Evolutionary conservation across 2,329 filamentous ascomycete species (phyloP).

Genomic region (Verticillium klebahnii): DNA sequence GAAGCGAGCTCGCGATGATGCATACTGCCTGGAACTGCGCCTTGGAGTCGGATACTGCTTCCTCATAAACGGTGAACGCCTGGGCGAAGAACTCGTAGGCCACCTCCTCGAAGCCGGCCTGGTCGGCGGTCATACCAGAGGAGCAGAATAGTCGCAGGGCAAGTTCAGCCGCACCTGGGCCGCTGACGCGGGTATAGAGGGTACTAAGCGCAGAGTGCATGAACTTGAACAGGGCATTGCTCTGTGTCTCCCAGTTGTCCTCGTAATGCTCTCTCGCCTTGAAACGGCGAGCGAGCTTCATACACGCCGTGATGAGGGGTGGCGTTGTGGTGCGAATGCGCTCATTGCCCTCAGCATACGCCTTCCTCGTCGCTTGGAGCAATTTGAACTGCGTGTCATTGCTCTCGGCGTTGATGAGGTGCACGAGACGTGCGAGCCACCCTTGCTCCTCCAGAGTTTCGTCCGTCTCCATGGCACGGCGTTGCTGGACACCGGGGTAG

Average conservation of each 20-base stretch:
- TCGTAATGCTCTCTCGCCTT: slow-evolving; percentile 85
- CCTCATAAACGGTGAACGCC: slow-evolving; percentile 96
- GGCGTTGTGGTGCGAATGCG: slow-evolving; percentile 94
- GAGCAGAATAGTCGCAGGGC: slow-evolving; percentile 85
- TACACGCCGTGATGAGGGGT: slow-evolving; percentile 80
- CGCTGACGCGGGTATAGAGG: slow-evolving; percentile 79
- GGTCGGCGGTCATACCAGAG: slow-evolving; percentile 88
- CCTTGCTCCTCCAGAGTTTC: slow-evolving; percentile 98
- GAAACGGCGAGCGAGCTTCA: slow-evolving; percentile 84
- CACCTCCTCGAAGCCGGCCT: slow-evolving; percentile 89
- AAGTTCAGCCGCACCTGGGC: slow-evolving; percentile 75
- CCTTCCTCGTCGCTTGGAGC: slow-evolving; percentile 80
- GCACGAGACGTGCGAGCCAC: slow-evolving; percentile 88
- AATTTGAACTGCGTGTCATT: slow-evolving; percentile 95
- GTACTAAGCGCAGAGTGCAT: slow-evolving; percentile 84
- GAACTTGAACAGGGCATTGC: slow-evolving; percentile 87
- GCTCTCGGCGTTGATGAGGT: slow-evolving; percentile 75
- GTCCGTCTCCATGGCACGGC: slow-evolving; percentile 78
- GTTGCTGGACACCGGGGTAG: slow-evolving; percentile 76
- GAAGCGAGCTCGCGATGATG: slow-evolving; percentile 83
- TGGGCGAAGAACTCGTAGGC: slow-evolving; percentile 98
- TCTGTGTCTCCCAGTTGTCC: slow-evolving; percentile 59
- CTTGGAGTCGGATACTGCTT: slow-evolving; percentile 90
- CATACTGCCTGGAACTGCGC: slow-evolving; percentile 98
- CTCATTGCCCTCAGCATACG: slow-evolving; percentile 88